A percentile compares a stretch with the other conserved stretches of the same genome.
These are phyloP conservation scores for Remersonia thermophila DNA, from an alignment of 2,329 filamentous ascomycete genomes.

Conservation along the genomic window DNA sequence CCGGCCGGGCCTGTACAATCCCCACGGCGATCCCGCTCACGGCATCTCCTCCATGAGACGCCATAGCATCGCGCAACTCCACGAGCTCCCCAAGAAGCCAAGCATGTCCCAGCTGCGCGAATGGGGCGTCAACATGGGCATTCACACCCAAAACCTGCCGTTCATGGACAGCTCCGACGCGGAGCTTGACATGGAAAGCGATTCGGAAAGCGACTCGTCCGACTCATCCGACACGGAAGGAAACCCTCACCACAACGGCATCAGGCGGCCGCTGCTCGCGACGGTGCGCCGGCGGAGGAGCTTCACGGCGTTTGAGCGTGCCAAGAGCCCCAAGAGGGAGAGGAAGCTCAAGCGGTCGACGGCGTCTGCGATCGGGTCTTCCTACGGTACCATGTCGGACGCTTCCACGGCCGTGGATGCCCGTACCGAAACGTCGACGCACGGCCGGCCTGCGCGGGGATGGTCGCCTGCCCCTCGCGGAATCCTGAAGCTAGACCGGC, in stretches of 20 bases:
- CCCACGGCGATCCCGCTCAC: slow-evolving; percentile 23
- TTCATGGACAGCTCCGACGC: slow-evolving; percentile 32
- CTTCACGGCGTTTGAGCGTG: slow-evolving; percentile 26
- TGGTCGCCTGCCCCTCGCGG: slow-evolving; percentile 1
- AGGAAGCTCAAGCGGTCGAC: slow-evolving; percentile 10
- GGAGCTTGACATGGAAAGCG: slow-evolving; percentile 13
- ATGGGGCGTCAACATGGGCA: slow-evolving; percentile 56
- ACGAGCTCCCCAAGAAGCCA: slow-evolving; percentile 48
- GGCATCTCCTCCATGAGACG: slow-evolving; percentile 19
- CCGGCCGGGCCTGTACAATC: slow-evolving; percentile 31
- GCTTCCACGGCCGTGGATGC: slow-evolving; percentile 1
- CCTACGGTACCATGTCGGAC: slow-evolving; percentile 5
- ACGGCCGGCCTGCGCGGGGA: slow-evolving; percentile 1
- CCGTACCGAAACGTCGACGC: neutral
- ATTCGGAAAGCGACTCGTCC: slow-evolving; percentile 18
- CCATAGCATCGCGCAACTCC: slow-evolving; percentile 35
- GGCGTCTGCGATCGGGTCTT: slow-evolving; percentile 6
- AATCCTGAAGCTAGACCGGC: slow-evolving; percentile 13
- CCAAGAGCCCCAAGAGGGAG: slow-evolving; percentile 19
- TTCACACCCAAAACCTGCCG: slow-evolving; percentile 61
- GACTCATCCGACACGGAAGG: slow-evolving; percentile 25
- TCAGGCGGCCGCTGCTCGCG: slow-evolving; percentile 18
- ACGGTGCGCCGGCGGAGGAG: slow-evolving; percentile 25
- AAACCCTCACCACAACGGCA: slow-evolving; percentile 29
- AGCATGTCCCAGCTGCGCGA: slow-evolving; percentile 38